phyloP scores from a whole-genome alignment of 331 rosid genomes.

The Arachis monticola region DNA sequence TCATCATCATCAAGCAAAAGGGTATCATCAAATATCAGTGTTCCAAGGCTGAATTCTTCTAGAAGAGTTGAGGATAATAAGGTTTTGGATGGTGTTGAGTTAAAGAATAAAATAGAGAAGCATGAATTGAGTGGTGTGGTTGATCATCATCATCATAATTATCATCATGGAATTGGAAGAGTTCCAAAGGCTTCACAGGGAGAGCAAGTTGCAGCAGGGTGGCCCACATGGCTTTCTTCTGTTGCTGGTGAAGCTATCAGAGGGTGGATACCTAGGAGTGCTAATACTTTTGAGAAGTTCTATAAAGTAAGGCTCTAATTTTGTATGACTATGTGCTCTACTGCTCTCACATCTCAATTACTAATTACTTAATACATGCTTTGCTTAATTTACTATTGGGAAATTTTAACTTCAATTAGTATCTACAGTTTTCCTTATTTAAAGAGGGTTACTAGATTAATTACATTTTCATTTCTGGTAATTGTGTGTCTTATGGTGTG shows the following conservation, averaged over 20 bases:
- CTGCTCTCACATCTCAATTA: not conserved
- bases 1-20: constrained; percentile 49
- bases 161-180: constrained; percentile 52
- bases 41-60: constrained; percentile 47
- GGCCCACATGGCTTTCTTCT: constrained; percentile 67
- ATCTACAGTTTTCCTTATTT: not conserved
- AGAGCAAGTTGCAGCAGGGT: constrained; percentile 68
- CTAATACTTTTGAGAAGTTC: constrained; percentile 52
- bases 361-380: not conserved
- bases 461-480: not conserved
- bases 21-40: constrained; percentile 45
- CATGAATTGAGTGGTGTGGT: constrained; percentile 42
- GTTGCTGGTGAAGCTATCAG: constrained; percentile 61
- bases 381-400: not conserved
- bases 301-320: constrained; percentile 45
- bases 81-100: constrained; percentile 43
- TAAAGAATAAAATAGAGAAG: constrained; percentile 46
- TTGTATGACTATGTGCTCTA: not conserved
- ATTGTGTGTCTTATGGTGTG: not conserved
- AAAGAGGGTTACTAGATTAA: not conserved
- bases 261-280: constrained; percentile 59
- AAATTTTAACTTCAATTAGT: not conserved
- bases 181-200: constrained; percentile 51
- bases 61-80: constrained; percentile 54
- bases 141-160: constrained; percentile 37